Percentiles rank a stretch among this genome's conserved stretches.
Conservation (phyloP, 2,329 filamentous ascomycete genomes). For the Calonectria henricotiae region DNA sequence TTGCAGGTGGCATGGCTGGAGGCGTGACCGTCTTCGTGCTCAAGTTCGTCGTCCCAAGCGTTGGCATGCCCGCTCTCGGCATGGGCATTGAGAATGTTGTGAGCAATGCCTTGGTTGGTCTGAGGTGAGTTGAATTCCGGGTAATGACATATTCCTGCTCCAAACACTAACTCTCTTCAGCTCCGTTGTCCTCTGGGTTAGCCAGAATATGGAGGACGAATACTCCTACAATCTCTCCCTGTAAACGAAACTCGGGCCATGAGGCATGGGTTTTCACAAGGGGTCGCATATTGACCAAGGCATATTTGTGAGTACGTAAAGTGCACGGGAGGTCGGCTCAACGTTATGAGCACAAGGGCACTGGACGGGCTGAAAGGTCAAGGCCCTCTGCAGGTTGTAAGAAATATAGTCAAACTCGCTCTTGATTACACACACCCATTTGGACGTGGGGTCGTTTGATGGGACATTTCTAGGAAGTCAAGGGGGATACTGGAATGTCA, state of each 20-base stretch:
- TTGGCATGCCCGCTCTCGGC: conserved; percentile 73
- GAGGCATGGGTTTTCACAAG: conserved; percentile 27
- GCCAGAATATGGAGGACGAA: conserved; percentile 82
- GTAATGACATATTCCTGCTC: not conserved
- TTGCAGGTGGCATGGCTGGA: conserved; percentile 79
- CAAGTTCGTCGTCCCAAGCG: conserved; percentile 74
- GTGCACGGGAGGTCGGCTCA: conserved; percentile 44
- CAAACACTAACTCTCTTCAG: conserved; percentile 57
- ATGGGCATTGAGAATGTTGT: conserved; percentile 80
- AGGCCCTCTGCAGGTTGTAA: conserved; percentile 4
- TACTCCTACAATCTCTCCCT: conserved; percentile 79
- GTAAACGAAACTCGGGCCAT: conserved; percentile 53
- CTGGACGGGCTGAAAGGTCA: conserved; percentile 28
- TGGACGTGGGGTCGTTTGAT: conserved; percentile 12
- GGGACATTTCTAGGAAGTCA: not conserved
- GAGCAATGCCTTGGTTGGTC: conserved; percentile 75
- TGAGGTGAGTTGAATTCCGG: conserved; percentile 64
- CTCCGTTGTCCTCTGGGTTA: conserved; percentile 78
- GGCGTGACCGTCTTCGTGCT: conserved; percentile 79
- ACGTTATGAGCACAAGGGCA: conserved; percentile 1
- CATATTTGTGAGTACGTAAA: conserved; percentile 33
- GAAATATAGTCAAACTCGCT: conserved; percentile 15
- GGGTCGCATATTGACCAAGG: conserved; percentile 6
- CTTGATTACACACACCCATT: not conserved
- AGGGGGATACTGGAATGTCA: conserved; percentile 17